A percentile compares a stretch with the other conserved stretches of the same genome.
phyloP scores from a whole-genome alignment of 116 monocot genomes.

The Thalassia testudinum region DNA sequence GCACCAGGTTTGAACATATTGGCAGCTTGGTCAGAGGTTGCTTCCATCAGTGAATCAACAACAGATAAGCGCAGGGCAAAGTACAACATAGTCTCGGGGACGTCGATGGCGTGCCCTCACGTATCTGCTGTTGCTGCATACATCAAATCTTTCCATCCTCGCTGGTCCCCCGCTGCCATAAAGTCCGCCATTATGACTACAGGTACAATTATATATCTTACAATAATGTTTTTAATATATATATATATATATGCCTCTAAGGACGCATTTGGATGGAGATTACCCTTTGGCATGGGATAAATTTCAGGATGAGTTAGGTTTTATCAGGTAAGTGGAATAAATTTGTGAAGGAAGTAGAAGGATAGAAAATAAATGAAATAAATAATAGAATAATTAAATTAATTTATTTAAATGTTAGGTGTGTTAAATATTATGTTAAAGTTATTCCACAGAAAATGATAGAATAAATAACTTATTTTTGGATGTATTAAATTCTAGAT shows the following conservation, averaged over 20 bases:
- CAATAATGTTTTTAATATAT: too few relatives aligned
- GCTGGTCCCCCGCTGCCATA: constrained; percentile 13
- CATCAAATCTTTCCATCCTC: constrained; percentile 14
- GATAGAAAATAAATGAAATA: too few relatives aligned
- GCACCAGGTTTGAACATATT: constrained; percentile 12
- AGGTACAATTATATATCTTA: too few relatives aligned
- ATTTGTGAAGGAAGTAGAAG: too few relatives aligned
- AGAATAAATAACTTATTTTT: too few relatives aligned
- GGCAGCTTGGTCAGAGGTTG: background rate
- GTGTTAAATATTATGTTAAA: too few relatives aligned
- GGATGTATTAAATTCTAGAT: too few relatives aligned
- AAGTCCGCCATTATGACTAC: constrained; percentile 19
- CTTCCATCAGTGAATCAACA: background rate
- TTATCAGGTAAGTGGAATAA: too few relatives aligned
- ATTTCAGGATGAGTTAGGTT: too few relatives aligned
- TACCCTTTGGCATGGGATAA: background rate
- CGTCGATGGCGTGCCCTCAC: constrained; percentile 24
- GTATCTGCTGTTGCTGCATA: constrained; percentile 15
- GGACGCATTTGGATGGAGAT: background rate
- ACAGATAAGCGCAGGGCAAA: background rate
- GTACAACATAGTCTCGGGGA: constrained; percentile 11
- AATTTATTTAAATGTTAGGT: too few relatives aligned
- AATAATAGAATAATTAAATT: too few relatives aligned
- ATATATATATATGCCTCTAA: background rate
- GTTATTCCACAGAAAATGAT: too few relatives aligned